phyloP scores from a whole-genome alignment of 2,329 filamentous ascomycete species.

The Aspergillus sp. region DNA sequence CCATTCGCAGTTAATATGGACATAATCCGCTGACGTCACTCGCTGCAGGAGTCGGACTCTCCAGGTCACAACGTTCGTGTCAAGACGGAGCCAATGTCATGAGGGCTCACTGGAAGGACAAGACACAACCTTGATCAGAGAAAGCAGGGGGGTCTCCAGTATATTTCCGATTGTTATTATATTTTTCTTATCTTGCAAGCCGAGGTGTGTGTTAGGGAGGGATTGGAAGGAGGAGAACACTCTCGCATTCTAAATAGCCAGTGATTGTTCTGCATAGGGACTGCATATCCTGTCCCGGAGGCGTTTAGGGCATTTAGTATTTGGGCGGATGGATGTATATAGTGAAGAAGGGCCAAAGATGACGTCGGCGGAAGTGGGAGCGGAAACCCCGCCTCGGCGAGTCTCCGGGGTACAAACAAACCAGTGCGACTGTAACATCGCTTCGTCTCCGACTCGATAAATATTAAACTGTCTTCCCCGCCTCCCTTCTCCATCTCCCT shows the following conservation, averaged over 20 bases:
- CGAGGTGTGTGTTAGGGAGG: neutral
- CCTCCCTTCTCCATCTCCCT: neutral
- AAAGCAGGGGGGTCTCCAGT: too few relatives aligned
- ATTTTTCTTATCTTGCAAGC: slow-evolving; percentile 1
- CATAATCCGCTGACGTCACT: neutral
- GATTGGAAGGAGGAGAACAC: neutral
- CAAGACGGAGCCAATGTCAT: slow-evolving; percentile 39
- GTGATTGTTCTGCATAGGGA: slow-evolving; percentile 18
- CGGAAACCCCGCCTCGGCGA: neutral
- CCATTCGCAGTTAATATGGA: neutral
- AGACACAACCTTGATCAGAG: neutral
- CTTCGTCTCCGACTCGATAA: neutral
- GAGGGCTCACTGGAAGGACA: slow-evolving; percentile 2
- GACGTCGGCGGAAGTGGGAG: neutral
- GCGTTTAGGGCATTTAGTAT: neutral
- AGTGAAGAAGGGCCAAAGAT: neutral
- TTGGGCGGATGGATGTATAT: neutral
- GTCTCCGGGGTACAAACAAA: too few relatives aligned
- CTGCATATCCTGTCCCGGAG: neutral
- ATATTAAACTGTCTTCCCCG: neutral
- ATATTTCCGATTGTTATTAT: neutral
- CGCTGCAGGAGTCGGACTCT: slow-evolving; percentile 32
- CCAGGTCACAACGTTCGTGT: slow-evolving; percentile 39
- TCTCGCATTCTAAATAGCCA: slow-evolving; percentile 16
- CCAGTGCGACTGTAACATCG: neutral